Evolutionary conservation across 2,329 filamentous ascomycete genomes (phyloP), one percentile per base, ranked within the genome.

Genomic region (Penicillium sp.): DNA sequence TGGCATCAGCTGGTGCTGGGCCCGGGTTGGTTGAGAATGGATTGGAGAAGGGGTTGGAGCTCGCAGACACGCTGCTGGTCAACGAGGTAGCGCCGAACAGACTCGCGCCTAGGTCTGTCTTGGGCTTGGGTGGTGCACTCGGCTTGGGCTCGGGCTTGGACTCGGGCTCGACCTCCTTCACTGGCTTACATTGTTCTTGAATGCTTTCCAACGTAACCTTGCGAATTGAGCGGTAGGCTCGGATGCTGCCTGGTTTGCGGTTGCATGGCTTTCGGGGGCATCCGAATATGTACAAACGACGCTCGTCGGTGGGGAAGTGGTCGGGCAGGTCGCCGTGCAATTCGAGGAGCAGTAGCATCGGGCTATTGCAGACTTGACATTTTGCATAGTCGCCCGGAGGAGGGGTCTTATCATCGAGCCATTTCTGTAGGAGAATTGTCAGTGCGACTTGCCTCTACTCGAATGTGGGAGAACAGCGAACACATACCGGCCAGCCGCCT

Each of bases 321-420:
- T 91, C 86, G 11, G 89, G 90, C 3, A 97, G 77, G 65, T 96
- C 89, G 60, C 82, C 90, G 69, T 98, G 89, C 23, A 98, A 79
- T 69, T 98, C 89, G 38, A 98, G 79, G 3, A 98, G 79, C 9
- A 97, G 77, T 1, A 82, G 84, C 81, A 96, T 89, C 42, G 88
- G 71, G 42, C 83, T 80, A 56, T 89, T 87, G 80, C 93, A 98
- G 55, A 87, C 79, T 69, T 87, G 89, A 74, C 93, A 98, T 69
- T 84, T 85, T 18, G 87, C 89, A 8, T 95, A 77, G 0, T 84
- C 75, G 20, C 86, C 86, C 1, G 87, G 86, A 6, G 91, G 87
- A 3, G 86, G 76, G 32, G 77, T 80, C 43, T 77, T 73, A n/a
- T 77, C 69, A 57, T 90, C 84, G 29, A 95, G 74, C 93, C 93